Evolutionary conservation across 1,284 basidiomycete species (phyloP).

Genomic region (Golubevia pallescens): DNA sequence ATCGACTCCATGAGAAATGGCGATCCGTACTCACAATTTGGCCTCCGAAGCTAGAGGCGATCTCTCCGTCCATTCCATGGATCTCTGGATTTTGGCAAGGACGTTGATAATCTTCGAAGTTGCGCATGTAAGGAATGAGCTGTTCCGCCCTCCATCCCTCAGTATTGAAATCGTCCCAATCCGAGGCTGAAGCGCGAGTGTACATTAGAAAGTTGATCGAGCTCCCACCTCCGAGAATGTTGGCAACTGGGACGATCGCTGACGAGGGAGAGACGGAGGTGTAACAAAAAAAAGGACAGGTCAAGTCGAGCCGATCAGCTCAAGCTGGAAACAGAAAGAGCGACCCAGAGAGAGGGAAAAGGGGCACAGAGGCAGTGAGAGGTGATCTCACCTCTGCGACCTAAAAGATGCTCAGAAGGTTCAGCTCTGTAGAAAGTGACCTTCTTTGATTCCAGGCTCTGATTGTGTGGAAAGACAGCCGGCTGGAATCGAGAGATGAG

Average conservation of each 20-base stretch:
- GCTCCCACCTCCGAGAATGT: constrained; percentile 23
- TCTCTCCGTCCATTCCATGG: constrained; percentile 75
- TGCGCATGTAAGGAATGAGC: constrained; percentile 75
- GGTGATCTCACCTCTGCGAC: not conserved
- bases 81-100: constrained; percentile 67
- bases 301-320: too few species aligned
- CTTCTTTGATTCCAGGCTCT: not conserved
- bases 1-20: constrained; percentile 1
- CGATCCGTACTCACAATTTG: constrained; percentile 61
- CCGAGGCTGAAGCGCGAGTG: constrained; percentile 65
- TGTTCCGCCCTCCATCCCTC: constrained; percentile 74
- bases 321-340: too few species aligned
- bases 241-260: constrained; percentile 5
- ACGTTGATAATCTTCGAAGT: constrained; percentile 78
- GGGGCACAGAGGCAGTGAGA: not conserved
- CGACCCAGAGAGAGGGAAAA: too few species aligned
- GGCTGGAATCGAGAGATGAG: constrained; percentile 65
- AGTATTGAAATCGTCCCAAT: constrained; percentile 74
- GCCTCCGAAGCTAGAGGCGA: constrained; percentile 75
- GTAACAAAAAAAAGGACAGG: too few species aligned
- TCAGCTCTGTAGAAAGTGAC: constrained; percentile 42
- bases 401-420: constrained; percentile 32
- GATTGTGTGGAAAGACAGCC: constrained; percentile 72
- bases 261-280: too few species aligned
- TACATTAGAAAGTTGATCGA: constrained; percentile 64